Evolutionary conservation across 441 rosid species (phyloP).

Genomic region (Pelargonium myrrhifolium): DNA sequence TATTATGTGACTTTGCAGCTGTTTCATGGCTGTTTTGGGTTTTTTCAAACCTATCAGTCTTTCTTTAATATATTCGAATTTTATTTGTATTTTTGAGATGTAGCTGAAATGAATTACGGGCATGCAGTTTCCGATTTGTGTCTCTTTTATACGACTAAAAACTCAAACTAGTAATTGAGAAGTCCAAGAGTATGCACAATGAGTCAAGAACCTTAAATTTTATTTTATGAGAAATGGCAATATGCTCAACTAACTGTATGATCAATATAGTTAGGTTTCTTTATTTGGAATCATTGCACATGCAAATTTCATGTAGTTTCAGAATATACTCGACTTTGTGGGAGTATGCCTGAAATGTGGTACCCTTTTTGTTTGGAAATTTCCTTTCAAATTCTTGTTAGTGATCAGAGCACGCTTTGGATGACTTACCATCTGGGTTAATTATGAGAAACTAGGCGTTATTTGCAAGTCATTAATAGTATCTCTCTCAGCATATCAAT

Average conservation of each 20-base stretch:
- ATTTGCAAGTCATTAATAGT: neutral
- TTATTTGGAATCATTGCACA: neutral
- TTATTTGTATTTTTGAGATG: neutral
- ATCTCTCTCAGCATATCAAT: neutral
- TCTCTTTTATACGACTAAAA: neutral
- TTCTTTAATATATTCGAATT: no score
- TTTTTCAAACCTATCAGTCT: neutral
- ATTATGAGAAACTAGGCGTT: neutral
- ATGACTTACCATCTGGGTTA: neutral
- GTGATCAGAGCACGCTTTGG: neutral
- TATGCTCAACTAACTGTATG: neutral
- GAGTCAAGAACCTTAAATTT: neutral
- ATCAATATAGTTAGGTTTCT: slow-evolving; percentile 1
- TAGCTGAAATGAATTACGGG: no score
- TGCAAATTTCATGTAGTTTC: neutral
- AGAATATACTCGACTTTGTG: neutral
- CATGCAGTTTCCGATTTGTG: neutral
- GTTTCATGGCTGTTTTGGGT: neutral
- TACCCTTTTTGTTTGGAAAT: no score
- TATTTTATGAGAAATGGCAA: no score
- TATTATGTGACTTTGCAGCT: slow-evolving; percentile 2
- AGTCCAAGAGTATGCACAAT: neutral
- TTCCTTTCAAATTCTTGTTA: no score
- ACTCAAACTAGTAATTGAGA: neutral
- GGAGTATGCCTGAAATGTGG: neutral